Percentiles rank a stretch among this genome's conserved stretches.
phyloP scores from a whole-genome alignment of 2,329 filamentous ascomycete species.

The Fonsecaea multimorphosa region DNA sequence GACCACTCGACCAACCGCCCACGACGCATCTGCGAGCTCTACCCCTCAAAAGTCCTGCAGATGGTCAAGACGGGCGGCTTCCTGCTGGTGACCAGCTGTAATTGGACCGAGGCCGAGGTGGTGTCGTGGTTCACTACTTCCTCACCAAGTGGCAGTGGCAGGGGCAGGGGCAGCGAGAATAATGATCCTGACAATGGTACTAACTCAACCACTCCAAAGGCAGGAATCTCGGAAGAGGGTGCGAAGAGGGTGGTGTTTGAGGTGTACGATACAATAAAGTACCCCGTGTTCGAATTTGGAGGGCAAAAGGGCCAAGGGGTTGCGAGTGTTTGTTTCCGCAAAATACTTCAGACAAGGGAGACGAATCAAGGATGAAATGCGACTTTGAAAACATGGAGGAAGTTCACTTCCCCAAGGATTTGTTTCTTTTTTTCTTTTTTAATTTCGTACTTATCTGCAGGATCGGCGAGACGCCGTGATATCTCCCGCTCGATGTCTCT shows the following conservation, averaged over 20 bases:
- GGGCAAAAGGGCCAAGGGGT: conserved; percentile 88
- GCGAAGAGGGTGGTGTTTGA: conserved; percentile 51
- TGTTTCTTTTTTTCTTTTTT: neutral
- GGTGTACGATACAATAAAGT: conserved; percentile 73
- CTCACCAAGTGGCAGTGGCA: too few species aligned
- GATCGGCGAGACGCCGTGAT: neutral
- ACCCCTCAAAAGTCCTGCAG: conserved; percentile 69
- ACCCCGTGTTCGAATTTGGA: conserved; percentile 87
- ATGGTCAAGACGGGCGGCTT: conserved; percentile 74
- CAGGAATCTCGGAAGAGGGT: conserved; percentile 5
- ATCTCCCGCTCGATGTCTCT: neutral
- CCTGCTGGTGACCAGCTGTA: conserved; percentile 91
- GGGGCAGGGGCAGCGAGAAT: neutral
- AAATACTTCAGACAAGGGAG: conserved; percentile 27
- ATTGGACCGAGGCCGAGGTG: conserved; percentile 94
- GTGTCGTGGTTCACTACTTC: conserved; percentile 76
- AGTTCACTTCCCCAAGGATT: neutral
- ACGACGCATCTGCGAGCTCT: conserved; percentile 72
- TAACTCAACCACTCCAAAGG: neutral
- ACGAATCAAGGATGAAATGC: neutral
- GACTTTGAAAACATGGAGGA: neutral
- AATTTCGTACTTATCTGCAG: neutral
- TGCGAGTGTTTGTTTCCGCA: conserved; percentile 81
- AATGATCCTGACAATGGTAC: conserved; percentile 25
- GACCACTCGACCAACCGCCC: conserved; percentile 40